Base-by-base conservation (phyloP, 441 rosid species). In the Adansonia grandidieri region DNA sequence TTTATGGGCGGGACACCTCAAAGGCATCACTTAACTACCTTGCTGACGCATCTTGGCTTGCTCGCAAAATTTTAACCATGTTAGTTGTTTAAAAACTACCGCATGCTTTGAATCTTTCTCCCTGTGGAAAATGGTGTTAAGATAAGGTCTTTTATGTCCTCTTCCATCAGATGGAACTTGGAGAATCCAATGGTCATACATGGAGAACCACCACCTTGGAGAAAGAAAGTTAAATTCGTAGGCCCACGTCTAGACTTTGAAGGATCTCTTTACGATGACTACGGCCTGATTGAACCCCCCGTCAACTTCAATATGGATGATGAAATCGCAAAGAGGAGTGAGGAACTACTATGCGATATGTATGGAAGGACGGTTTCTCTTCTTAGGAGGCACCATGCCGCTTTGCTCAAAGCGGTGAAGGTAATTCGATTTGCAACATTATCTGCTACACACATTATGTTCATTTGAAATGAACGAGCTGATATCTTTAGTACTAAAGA, bases 1-100 rank as follows among this genome's bases (percentile, higher is more conserved):
- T 95, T 64, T 93, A 92, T 75, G 98, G 98, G 13, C 83, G 88
- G 78, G 97, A 93, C 86, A 91, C 95, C 80, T 95, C 98, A 14
- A 90, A 81, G 77, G 96, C 96, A 81, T 93, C 98, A 7, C 90
- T 95, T 48, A 77, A 84, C 81, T 95, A 93, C 84, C 96, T 92
- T 75, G 95, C 97, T 7, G 95, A 93, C 74, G 98, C 98, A 53
- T 92, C 98, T 79, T 95, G 98, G 98, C 93, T 95, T 72, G 98
- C 98, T 84, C 97, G 97, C 75, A 95, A 95, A 89, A 91, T 93
- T 73, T 82, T 93, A 80, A 92, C 97, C 66, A 88, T 90, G 98
- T 92, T 47, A 75, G 92, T 78, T 28, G 54, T 73, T 37, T 77
- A 47, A 65, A 50, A 73, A 57, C 56, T 65, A 58, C 42, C 54